phyloP scores from a whole-genome alignment of 208 protist genomes.

The Acanthamoeba castellanii region DNA sequence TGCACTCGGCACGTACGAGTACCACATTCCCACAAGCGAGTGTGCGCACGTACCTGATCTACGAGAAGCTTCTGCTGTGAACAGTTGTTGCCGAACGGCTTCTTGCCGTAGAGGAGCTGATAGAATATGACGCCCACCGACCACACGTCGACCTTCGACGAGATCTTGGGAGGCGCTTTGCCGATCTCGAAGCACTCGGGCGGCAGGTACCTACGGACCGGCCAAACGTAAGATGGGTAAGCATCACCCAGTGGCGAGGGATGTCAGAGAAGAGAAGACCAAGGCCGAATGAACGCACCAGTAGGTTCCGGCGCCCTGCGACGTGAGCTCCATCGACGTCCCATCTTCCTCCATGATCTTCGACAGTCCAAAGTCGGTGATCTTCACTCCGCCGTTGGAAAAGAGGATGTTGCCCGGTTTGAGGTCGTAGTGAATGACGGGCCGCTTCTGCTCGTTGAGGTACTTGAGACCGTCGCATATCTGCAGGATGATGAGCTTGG shows the following conservation, averaged over 20 bases:
- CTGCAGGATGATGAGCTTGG: slow-evolving; percentile 93
- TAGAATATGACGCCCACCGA: slow-evolving; percentile 96
- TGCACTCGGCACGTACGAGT: too few species aligned
- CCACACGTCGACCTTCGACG: slow-evolving; percentile 94
- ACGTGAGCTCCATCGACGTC: slow-evolving; percentile 94
- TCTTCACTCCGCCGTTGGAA: slow-evolving; percentile 90
- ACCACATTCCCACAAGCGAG: not conserved
- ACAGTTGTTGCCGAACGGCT: slow-evolving; percentile 95
- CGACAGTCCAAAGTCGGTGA: slow-evolving; percentile 98
- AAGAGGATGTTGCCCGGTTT: slow-evolving; percentile 90
- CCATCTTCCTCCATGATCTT: slow-evolving; percentile 93
- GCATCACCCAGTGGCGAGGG: not conserved
- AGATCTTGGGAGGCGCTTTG: slow-evolving; percentile 88
- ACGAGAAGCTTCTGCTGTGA: slow-evolving; percentile 88
- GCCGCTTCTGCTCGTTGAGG: slow-evolving; percentile 90
- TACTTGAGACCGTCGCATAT: slow-evolving; percentile 95
- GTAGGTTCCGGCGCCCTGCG: slow-evolving; percentile 96
- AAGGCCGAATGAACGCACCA: slow-evolving; percentile 87
- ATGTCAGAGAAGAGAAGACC: not conserved
- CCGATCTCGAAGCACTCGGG: slow-evolving; percentile 95
- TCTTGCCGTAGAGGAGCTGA: slow-evolving; percentile 95
- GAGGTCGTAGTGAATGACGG: slow-evolving; percentile 95
- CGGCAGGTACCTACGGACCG: slow-evolving; percentile 91
- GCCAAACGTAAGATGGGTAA: not conserved
- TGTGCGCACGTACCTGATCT: not conserved